Evolutionary conservation across 306 rosid species (phyloP).

Genomic region (Castanopsis chinensis): DNA sequence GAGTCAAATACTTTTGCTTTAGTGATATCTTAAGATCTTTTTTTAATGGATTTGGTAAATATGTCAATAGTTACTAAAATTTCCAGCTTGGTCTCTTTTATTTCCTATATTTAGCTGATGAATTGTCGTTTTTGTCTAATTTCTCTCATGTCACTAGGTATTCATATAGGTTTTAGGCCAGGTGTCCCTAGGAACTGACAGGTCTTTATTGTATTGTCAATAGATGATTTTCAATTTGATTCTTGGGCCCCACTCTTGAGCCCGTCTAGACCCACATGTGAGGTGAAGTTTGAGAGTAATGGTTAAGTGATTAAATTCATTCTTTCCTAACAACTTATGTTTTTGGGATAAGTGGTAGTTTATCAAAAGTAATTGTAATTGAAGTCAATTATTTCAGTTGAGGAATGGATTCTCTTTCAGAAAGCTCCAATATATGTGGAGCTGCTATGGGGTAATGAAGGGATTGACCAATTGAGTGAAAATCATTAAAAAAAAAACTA

Average conservation of each 20-base stretch:
- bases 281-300: too few species aligned
- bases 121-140: not conserved
- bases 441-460: not conserved
- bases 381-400: not conserved
- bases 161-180: not conserved
- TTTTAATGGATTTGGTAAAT: not conserved
- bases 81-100: not conserved
- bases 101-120: not conserved
- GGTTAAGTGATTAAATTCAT: too few species aligned
- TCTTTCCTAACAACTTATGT: too few species aligned
- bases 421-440: slow-evolving; percentile 1
- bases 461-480: not conserved
- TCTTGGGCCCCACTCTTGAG: too few species aligned
- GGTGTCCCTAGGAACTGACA: not conserved
- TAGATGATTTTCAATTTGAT: too few species aligned
- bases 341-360: too few species aligned
- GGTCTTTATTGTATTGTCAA: not conserved
- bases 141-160: not conserved
- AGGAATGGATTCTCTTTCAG: not conserved
- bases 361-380: not conserved
- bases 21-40: not conserved
- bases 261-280: too few species aligned
- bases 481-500: not conserved
- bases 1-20: not conserved
- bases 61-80: not conserved